phyloP scores from a whole-genome alignment of 192 early-diverging fungal species.

The Cetraspora pellucida region DNA sequence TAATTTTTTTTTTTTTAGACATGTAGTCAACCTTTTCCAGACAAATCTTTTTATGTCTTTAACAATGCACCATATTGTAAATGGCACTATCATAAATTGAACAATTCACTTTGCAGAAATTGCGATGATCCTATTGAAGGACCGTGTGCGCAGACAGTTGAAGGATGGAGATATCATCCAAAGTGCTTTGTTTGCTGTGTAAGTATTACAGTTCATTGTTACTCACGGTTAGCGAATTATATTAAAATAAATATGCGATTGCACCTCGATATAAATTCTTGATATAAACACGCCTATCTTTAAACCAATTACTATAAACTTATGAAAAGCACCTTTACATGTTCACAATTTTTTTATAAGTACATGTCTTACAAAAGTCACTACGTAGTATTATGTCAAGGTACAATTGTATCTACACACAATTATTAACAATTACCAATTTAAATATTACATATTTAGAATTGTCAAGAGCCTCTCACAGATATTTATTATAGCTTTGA shows the following conservation, averaged over 20 bases:
- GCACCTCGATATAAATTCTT: too few species aligned
- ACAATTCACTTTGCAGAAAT: constrained; percentile 78
- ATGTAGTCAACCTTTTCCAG: constrained; percentile 70
- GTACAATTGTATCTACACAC: too few species aligned
- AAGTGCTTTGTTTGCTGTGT: constrained; percentile 77
- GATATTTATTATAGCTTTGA: constrained; percentile 75
- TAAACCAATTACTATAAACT: background rate
- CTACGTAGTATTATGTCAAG: too few species aligned
- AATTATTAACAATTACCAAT: background rate
- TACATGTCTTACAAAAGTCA: too few species aligned
- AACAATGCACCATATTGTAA: constrained; percentile 82
- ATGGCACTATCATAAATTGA: constrained; percentile 84
- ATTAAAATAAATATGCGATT: background rate
- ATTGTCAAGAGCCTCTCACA: constrained; percentile 58
- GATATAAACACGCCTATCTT: background rate
- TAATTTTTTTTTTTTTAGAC: constrained; percentile 38
- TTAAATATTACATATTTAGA: constrained; percentile 31
- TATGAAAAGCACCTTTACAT: background rate
- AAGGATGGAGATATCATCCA: constrained; percentile 85
- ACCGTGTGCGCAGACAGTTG: constrained; percentile 84
- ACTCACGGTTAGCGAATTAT: background rate
- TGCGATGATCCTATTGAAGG: constrained; percentile 88
- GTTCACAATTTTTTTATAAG: background rate
- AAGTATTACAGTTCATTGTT: constrained; percentile 20
- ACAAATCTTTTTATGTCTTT: constrained; percentile 89